Evolutionary conservation across 176 grass and related monocot species (phyloP).

Genomic region (Carex pumila): DNA sequence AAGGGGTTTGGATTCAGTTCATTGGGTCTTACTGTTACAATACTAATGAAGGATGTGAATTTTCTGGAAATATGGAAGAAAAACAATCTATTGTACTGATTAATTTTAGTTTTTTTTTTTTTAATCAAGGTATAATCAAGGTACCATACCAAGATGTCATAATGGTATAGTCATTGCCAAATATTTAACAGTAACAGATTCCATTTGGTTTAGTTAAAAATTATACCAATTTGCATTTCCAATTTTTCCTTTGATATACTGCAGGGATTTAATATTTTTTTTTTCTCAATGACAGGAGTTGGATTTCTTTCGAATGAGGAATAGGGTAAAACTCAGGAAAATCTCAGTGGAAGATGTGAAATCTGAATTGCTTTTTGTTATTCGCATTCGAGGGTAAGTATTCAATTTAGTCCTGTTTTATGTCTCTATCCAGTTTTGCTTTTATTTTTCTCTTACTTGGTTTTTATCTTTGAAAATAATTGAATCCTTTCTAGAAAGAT

Average conservation of each 20-base stretch:
- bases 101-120: background rate
- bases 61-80: background rate
- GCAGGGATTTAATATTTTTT: background rate
- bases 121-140: no score
- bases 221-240: background rate
- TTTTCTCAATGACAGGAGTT: slow-evolving; percentile 33
- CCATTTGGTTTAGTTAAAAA: background rate
- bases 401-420: background rate
- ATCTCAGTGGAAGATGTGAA: slow-evolving; percentile 25
- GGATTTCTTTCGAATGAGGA: slow-evolving; percentile 61
- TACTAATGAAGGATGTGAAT: background rate
- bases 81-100: background rate
- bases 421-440: background rate
- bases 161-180: background rate
- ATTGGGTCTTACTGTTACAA: background rate
- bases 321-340: slow-evolving; percentile 57
- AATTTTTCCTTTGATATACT: background rate
- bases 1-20: background rate
- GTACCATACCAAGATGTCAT: background rate
- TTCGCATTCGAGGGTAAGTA: slow-evolving; percentile 79
- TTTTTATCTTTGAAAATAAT: no score
- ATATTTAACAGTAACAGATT: background rate
- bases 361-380: slow-evolving; percentile 66
- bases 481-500: no score
- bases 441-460: background rate